These are phyloP conservation scores for Linnemannia elongata DNA, from an alignment of 192 early-diverging fungal species.

Conservation along the genomic window DNA sequence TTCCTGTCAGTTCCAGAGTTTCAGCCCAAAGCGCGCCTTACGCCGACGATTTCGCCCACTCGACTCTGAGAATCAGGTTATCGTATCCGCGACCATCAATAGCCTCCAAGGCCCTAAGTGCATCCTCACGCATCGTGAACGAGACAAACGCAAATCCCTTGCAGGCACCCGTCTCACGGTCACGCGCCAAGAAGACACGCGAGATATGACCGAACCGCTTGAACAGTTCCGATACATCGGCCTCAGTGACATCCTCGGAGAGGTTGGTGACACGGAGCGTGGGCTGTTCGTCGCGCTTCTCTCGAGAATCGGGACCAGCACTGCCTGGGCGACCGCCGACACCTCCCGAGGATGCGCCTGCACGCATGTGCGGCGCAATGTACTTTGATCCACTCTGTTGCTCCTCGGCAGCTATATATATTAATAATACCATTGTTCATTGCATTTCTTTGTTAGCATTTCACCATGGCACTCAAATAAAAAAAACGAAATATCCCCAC, in stretches of 20 bases:
- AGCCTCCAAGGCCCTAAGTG: slow-evolving; percentile 81
- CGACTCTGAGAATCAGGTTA: slow-evolving; percentile 89
- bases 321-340: slow-evolving; percentile 42
- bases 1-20: neutral
- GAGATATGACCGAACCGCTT: slow-evolving; percentile 83
- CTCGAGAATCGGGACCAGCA: slow-evolving; percentile 48
- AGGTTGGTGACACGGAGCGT: slow-evolving; percentile 94
- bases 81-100: slow-evolving; percentile 96
- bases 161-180: slow-evolving; percentile 84
- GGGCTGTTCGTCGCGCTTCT: slow-evolving; percentile 72
- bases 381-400: slow-evolving; percentile 71
- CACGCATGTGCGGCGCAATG: slow-evolving; percentile 87
- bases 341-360: slow-evolving; percentile 26
- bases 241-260: slow-evolving; percentile 90
- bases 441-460: neutral
- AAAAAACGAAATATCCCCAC: too few species aligned
- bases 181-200: slow-evolving; percentile 86
- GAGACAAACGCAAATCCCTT: slow-evolving; percentile 97
- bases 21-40: neutral
- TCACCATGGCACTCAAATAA: too few species aligned
- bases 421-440: neutral
- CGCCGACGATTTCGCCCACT: slow-evolving; percentile 74
- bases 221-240: slow-evolving; percentile 90
- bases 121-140: slow-evolving; percentile 81
- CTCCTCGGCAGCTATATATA: slow-evolving; percentile 21